Evolutionary conservation across 2,329 filamentous ascomycete species (phyloP).

Genomic region (Diplodia intermedia): DNA sequence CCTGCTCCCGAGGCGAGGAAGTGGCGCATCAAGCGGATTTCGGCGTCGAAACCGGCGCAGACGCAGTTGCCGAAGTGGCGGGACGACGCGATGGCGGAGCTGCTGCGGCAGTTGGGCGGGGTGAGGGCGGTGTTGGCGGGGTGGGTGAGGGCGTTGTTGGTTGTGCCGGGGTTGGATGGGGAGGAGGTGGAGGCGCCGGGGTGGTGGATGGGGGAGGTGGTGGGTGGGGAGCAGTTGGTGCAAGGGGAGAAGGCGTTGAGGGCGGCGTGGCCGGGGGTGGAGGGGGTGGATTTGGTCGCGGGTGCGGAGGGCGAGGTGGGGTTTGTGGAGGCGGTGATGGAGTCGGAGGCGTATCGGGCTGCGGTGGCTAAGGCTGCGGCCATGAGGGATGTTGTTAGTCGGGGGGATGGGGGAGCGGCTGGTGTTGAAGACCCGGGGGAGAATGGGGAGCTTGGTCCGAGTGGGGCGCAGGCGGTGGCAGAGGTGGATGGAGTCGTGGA

Average conservation of each 20-base stretch:
- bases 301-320: conserved; percentile 36
- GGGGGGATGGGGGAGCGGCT: not conserved
- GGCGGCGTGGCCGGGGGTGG: conserved; percentile 39
- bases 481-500: not conserved
- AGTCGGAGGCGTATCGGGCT: conserved; percentile 36
- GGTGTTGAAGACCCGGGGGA: not conserved
- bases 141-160: conserved; percentile 42
- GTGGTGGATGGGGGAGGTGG: conserved; percentile 35
- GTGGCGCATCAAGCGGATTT: not conserved
- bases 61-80: conserved; percentile 41
- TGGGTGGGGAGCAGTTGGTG: conserved; percentile 37
- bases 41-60: too few species aligned
- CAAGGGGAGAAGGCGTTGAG: conserved; percentile 36
- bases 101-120: conserved; percentile 44
- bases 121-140: conserved; percentile 43
- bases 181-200: too few species aligned
- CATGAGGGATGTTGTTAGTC: not conserved
- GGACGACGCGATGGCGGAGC: conserved; percentile 44
- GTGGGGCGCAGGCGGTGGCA: not conserved
- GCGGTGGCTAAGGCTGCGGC: not conserved
- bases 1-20: not conserved
- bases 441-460: not conserved
- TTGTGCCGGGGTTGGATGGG: conserved; percentile 36
- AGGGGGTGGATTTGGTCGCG: conserved; percentile 39
- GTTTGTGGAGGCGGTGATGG: conserved; percentile 44